Evolutionary conservation across 1,284 basidiomycete species (phyloP).

Genomic region (Moesziomyces globuligerus): DNA sequence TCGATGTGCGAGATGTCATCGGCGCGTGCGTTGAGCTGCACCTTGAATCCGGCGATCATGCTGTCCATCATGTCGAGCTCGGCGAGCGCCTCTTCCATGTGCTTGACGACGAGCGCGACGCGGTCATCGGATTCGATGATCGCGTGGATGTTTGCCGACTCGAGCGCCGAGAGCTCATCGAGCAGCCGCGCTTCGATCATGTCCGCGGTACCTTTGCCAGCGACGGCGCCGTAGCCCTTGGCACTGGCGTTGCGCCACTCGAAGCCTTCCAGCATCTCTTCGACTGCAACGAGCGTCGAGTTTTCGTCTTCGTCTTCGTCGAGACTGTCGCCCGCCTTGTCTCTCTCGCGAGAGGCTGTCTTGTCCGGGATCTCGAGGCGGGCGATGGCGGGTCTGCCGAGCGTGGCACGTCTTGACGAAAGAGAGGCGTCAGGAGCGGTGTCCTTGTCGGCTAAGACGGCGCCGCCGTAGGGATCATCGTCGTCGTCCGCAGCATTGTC

Average conservation of each 20-base stretch:
- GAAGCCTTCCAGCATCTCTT: slow-evolving; percentile 98
- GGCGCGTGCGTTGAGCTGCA: slow-evolving; percentile 59
- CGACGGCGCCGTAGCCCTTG: slow-evolving; percentile 14
- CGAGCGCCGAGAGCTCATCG: slow-evolving; percentile 63
- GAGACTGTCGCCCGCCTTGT: slow-evolving; percentile 1
- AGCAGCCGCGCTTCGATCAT: slow-evolving; percentile 64
- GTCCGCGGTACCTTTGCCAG: slow-evolving; percentile 61
- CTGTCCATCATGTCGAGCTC: slow-evolving; percentile 82
- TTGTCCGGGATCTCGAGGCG: slow-evolving; percentile 23
- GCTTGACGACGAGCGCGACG: slow-evolving; percentile 84
- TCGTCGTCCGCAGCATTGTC: slow-evolving; percentile 47
- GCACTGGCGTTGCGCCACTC: slow-evolving; percentile 75
- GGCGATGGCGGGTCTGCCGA: slow-evolving; percentile 34
- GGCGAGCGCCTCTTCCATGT: slow-evolving; percentile 83
- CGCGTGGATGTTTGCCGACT: slow-evolving; percentile 87
- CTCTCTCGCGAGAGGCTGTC: slow-evolving; percentile 2
- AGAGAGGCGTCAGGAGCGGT: slow-evolving; percentile 12
- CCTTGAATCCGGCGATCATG: slow-evolving; percentile 62
- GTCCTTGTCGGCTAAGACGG: slow-evolving; percentile 33
- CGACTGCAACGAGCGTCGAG: slow-evolving; percentile 71
- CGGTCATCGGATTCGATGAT: slow-evolving; percentile 90
- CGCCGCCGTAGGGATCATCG: slow-evolving; percentile 50
- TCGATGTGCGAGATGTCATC: slow-evolving; percentile 95
- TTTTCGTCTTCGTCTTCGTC: slow-evolving; percentile 59
- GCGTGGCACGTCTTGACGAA: slow-evolving; percentile 34